These are phyloP conservation scores for Acmispon strigosus DNA, from an alignment of 306 rosid genomes.

Conservation along the genomic window DNA sequence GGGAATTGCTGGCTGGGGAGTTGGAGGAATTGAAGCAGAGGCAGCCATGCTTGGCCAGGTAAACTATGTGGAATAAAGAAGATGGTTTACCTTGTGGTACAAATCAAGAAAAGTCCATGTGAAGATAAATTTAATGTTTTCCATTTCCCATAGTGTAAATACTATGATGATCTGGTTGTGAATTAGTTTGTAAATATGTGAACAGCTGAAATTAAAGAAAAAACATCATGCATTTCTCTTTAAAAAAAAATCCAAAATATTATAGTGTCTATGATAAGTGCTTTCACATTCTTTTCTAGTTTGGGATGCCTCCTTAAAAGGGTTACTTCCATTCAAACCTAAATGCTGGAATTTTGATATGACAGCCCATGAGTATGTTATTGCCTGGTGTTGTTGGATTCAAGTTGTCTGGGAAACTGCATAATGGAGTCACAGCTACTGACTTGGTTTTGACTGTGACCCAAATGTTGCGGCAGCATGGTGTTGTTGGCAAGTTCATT, in stretches of 20 bases:
- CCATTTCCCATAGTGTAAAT: not conserved
- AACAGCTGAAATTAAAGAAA: not conserved
- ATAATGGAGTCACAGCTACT: slow-evolving; percentile 67
- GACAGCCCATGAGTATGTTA: slow-evolving; percentile 74
- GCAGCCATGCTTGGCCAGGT: slow-evolving; percentile 87
- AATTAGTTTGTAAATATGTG: not conserved
- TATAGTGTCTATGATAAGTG: too few species aligned
- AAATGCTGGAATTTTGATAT: not conserved
- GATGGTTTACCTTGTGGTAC: not conserved
- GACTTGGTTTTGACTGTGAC: slow-evolving; percentile 76
- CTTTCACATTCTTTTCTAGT: not conserved
- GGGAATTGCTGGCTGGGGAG: slow-evolving; percentile 86
- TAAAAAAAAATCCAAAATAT: too few species aligned
- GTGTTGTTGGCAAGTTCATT: slow-evolving; percentile 72
- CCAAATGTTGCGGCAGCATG: slow-evolving; percentile 66
- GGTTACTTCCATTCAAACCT: not conserved
- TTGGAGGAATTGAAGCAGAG: slow-evolving; percentile 80
- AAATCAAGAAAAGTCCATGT: not conserved
- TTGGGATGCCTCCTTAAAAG: not conserved
- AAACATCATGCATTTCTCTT: too few species aligned
- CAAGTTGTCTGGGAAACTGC: slow-evolving; percentile 50
- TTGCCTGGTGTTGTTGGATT: slow-evolving; percentile 74
- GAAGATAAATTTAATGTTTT: not conserved
- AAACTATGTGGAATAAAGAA: not conserved
- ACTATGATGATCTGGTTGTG: not conserved